Evolutionary conservation across 768 basidiomycete genomes (phyloP).

Genomic region (Boletus vermiculosoides): DNA sequence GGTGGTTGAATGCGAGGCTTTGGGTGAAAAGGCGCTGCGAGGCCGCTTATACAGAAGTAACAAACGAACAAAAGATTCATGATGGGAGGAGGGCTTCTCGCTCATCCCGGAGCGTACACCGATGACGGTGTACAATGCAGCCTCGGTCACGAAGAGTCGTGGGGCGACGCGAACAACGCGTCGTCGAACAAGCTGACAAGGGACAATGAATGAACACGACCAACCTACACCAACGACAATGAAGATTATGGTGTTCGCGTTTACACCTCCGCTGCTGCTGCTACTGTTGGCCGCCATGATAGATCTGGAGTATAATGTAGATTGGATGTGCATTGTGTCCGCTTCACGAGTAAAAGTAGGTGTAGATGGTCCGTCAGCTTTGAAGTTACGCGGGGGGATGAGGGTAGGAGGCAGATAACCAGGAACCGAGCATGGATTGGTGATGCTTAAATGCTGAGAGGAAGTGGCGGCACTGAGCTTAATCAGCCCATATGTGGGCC

Average conservation of each 20-base stretch:
- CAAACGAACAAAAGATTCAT: neutral
- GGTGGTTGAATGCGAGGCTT: neutral
- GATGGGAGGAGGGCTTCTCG: neutral
- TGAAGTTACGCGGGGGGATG: neutral
- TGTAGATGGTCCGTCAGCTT: neutral
- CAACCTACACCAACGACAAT: constrained; percentile 27
- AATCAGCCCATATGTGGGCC: constrained; percentile 8
- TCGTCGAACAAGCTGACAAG: constrained; percentile 1
- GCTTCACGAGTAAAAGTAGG: neutral
- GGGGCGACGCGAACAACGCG: constrained; percentile 1
- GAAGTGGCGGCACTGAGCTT: constrained; percentile 9
- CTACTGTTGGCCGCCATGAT: neutral
- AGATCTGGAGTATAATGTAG: constrained; percentile 12
- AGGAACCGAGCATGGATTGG: neutral
- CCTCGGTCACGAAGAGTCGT: neutral
- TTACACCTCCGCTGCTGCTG: constrained; percentile 4
- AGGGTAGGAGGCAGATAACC: constrained; percentile 12
- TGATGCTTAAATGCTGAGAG: constrained; percentile 18
- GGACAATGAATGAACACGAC: constrained; percentile 11
- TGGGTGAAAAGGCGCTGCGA: neutral
- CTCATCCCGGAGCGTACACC: neutral
- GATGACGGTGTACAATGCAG: neutral
- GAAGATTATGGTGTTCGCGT: constrained; percentile 20
- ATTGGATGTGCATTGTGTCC: constrained; percentile 5
- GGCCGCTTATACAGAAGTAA: neutral